phyloP scores from a whole-genome alignment of 1,284 basidiomycete genomes.

The Coniophora puteana region DNA sequence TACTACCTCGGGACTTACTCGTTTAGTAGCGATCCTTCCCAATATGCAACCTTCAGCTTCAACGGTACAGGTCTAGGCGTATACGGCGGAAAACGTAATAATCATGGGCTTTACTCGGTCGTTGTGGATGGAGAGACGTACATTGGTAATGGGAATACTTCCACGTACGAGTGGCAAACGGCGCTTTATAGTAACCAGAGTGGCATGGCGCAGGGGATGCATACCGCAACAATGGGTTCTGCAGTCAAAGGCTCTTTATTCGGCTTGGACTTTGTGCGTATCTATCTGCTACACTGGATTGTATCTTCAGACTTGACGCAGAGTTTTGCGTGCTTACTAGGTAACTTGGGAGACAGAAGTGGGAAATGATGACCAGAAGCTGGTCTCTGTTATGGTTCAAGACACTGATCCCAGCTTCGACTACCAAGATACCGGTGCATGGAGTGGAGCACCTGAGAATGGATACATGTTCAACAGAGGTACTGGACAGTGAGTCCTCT shows the following conservation, averaged over 20 bases:
- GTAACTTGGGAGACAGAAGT: conserved; percentile 1
- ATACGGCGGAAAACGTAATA: conserved; percentile 14
- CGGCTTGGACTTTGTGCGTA: neutral
- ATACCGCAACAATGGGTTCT: conserved; percentile 15
- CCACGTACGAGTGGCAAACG: conserved; percentile 6
- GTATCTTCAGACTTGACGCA: too few relatives aligned
- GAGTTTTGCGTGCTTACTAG: too few relatives aligned
- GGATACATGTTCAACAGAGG: conserved; percentile 1
- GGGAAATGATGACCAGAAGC: neutral
- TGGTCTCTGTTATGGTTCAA: neutral
- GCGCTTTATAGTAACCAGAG: conserved; percentile 13
- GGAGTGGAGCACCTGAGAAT: conserved; percentile 1
- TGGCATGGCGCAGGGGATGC: conserved; percentile 10
- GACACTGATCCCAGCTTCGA: conserved; percentile 4
- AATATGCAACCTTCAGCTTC: conserved; percentile 22
- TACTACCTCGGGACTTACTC: conserved; percentile 15
- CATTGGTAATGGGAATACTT: conserved; percentile 1
- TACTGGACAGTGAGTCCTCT: conserved; percentile 15
- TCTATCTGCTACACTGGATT: too few relatives aligned
- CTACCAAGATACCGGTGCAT: neutral
- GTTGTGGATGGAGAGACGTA: conserved; percentile 14
- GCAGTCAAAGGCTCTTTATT: neutral
- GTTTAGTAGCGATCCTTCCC: conserved; percentile 8
- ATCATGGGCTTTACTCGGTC: conserved; percentile 18
- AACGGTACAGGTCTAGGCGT: conserved; percentile 22